Percentiles rank a stretch among this genome's conserved stretches.
These are phyloP conservation scores for Papiliotrema flavescens DNA, from an alignment of 1,284 basidiomycete species.

Conservation along the genomic window DNA sequence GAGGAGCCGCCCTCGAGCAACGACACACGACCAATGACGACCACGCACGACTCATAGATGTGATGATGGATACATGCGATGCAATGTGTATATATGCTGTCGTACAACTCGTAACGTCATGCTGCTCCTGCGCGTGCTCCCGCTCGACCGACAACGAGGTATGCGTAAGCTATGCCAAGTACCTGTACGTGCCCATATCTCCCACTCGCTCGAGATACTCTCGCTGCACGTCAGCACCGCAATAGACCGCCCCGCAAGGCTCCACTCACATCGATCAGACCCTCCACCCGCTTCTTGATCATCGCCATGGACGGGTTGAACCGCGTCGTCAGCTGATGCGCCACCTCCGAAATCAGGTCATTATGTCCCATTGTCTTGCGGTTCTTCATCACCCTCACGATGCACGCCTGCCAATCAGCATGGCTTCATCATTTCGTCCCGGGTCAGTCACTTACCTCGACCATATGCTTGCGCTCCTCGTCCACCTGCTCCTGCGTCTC, in stretches of 20 bases:
- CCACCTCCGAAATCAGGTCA: conserved; percentile 87
- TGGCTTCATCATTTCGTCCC: neutral
- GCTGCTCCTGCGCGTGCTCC: no score
- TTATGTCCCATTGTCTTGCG: conserved; percentile 85
- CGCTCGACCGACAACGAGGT: neutral
- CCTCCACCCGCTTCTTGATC: conserved; percentile 94
- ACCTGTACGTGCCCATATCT: conserved; percentile 44
- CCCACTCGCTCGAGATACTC: conserved; percentile 46
- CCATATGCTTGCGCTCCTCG: conserved; percentile 85
- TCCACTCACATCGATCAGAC: conserved; percentile 75
- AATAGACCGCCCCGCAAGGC: conserved; percentile 16
- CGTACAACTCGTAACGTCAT: no score
- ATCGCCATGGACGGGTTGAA: conserved; percentile 80
- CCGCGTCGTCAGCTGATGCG: conserved; percentile 73
- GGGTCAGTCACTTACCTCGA: conserved; percentile 61
- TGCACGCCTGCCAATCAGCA: conserved; percentile 66
- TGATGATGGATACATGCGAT: neutral
- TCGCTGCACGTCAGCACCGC: conserved; percentile 29
- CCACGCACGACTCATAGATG: neutral
- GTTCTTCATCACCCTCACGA: conserved; percentile 98
- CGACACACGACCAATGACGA: neutral
- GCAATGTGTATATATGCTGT: neutral
- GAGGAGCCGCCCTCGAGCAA: no score
- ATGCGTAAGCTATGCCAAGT: conserved; percentile 33
- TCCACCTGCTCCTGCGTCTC: conserved; percentile 90